Conservation (phyloP, 2,329 filamentous ascomycete genomes). For the Boeremia lycopersici region DNA sequence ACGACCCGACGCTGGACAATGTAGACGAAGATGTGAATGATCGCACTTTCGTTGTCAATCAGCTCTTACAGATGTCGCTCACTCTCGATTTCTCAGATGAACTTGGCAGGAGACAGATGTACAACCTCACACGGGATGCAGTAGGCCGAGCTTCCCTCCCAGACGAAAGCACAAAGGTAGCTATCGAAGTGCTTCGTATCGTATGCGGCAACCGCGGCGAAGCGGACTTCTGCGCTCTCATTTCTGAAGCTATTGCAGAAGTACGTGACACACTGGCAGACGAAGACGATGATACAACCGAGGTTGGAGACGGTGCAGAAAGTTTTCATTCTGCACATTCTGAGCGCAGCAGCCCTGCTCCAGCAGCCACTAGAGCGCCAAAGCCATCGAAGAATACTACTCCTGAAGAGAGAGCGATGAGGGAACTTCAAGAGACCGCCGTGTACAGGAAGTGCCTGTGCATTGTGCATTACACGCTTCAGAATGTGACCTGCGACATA, state of each 20-base stretch:
- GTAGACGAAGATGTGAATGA: constrained; percentile 83
- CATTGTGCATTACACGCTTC: constrained; percentile 96
- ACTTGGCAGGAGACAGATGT: constrained; percentile 94
- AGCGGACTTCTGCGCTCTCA: constrained; percentile 80
- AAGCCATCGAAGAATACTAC: constrained; percentile 49
- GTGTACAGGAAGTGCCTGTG: constrained; percentile 98
- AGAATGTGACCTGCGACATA: constrained; percentile 86
- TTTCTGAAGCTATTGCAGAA: constrained; percentile 93
- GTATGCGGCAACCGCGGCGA: constrained; percentile 83
- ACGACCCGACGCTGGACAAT: constrained; percentile 64
- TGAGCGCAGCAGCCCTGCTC: constrained; percentile 70
- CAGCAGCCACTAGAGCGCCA: constrained; percentile 50
- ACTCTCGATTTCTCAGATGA: constrained; percentile 98
- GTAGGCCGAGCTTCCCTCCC: constrained; percentile 86
- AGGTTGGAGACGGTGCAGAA: constrained; percentile 50
- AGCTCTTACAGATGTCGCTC: constrained; percentile 87
- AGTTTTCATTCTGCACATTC: constrained; percentile 95
- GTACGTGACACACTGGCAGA: constrained; percentile 89
- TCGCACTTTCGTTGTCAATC: constrained; percentile 94
- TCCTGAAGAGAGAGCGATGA: constrained; percentile 64
- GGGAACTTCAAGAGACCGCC: constrained; percentile 87
- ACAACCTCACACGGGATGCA: constrained; percentile 82
- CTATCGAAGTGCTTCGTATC: constrained; percentile 78
- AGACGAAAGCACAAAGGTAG: constrained; percentile 89
- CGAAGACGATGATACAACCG: constrained; percentile 63